Evolutionary conservation across 2,329 filamentous ascomycete species (phyloP).

Genomic region (Xylaria sp.): DNA sequence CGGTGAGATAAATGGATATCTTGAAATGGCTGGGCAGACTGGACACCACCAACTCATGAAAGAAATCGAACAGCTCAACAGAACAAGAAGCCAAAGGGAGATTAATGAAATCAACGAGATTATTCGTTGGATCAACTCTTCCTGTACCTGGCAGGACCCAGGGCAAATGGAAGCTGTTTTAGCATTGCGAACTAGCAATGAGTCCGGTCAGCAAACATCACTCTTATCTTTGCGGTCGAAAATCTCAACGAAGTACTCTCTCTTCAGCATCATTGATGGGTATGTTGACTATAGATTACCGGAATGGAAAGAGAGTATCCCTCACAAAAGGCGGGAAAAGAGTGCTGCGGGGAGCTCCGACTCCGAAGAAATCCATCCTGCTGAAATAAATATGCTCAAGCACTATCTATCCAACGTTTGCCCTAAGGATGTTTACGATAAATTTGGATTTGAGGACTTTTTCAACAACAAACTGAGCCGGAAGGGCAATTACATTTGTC

Average conservation of each 20-base stretch:
- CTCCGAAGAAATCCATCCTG: background rate
- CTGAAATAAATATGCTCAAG: conserved; percentile 3
- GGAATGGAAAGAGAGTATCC: conserved; percentile 1
- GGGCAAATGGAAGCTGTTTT: background rate
- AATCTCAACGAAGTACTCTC: background rate
- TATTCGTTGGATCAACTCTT: conserved; percentile 10
- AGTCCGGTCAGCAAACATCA: background rate
- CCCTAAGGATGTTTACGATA: background rate
- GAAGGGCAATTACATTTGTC: conserved; percentile 3
- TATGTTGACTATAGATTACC: background rate
- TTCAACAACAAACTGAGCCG: background rate
- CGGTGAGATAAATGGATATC: background rate
- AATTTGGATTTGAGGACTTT: conserved; percentile 9
- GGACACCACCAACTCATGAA: background rate
- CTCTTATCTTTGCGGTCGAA: conserved; percentile 3
- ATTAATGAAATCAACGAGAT: conserved; percentile 12
- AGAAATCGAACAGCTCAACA: conserved; percentile 3
- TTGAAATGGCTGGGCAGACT: conserved; percentile 1
- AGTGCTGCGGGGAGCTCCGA: background rate
- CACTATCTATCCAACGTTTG: conserved; percentile 9
- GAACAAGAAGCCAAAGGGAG: background rate
- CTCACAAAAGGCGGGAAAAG: background rate
- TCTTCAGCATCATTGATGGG: background rate
- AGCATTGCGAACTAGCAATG: conserved; percentile 3
- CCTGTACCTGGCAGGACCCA: background rate